Evolutionary conservation across 1,139 yeast species (phyloP), one percentile per base, ranked within the genome.

Genomic region (Debaryomyces sp.): DNA sequence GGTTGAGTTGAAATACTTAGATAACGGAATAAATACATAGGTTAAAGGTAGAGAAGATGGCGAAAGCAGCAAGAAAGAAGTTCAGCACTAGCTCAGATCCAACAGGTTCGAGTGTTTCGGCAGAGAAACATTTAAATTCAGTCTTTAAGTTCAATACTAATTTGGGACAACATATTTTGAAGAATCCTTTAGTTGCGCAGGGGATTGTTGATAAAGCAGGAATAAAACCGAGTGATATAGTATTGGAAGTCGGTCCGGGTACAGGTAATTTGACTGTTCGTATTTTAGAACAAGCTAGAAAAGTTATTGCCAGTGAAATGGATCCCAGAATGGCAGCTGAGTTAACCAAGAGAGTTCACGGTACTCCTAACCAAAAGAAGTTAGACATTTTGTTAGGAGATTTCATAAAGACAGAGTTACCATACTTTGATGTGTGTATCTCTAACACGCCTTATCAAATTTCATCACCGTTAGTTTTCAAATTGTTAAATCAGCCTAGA

Each of bases 291-390:
- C 88, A 91, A 65, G 98, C 98, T 0, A 79, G 90, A 47, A 89
- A 87, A 60, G 97, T 94, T 13, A 81, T 89, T 47, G 99, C 99
- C 0, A 96, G 89, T 46, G 99, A 94, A 73, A 92, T 92, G 94
- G 99, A 94, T 70, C 98, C 99, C 21, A 80, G 98, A 72, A 94
- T 94, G 99, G 99, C 98, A 4, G 98, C 98, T 0, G 99, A 94
- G 68, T 78, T 94, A 62, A 90, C 98, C 18, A 94, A 94, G 67
- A 87, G 99, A 75, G 98, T 95, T 23, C 97, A 91, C 62, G 98
- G 98, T 12, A 92, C 96, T 27, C 95, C 97, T 2, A 87, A 82
- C 50, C 96, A 92, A 67, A 90, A 89, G 70, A 90, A 91, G 66
- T 76, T 94, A 49, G 99, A 94, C 56, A 90, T 94, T 50, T 71